phyloP scores from a whole-genome alignment of 1,284 basidiomycete species.

The Albatrellus sp. region DNA sequence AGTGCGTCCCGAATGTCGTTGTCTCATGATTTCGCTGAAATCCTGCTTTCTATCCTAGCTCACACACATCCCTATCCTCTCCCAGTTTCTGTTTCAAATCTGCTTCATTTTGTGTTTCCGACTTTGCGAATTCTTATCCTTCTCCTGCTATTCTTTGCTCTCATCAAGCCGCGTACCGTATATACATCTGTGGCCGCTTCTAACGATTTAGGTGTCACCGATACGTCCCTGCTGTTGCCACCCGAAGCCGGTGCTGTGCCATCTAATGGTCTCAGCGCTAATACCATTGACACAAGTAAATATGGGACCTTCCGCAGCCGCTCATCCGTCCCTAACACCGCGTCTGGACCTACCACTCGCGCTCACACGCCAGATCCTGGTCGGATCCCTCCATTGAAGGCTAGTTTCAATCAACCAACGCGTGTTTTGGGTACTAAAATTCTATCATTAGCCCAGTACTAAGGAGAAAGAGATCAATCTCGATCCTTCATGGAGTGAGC shows the following conservation, averaged over 20 bases:
- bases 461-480: constrained; percentile 46
- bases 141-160: constrained; percentile 39
- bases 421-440: neutral
- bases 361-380: constrained; percentile 44
- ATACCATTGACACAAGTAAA: constrained; percentile 38
- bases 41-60: neutral
- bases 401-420: neutral
- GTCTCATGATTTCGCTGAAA: neutral
- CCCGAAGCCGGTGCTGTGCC: constrained; percentile 26
- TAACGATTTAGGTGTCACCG: constrained; percentile 28
- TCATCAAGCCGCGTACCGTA: constrained; percentile 46
- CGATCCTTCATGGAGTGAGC: constrained; percentile 57
- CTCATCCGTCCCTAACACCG: constrained; percentile 32
- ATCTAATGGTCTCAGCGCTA: constrained; percentile 31
- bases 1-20: constrained; percentile 22
- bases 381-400: constrained; percentile 6
- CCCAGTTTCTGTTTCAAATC: constrained; percentile 24
- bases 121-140: constrained; percentile 54
- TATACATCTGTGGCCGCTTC: constrained; percentile 42
- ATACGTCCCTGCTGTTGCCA: constrained; percentile 40
- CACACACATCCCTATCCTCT: constrained; percentile 20
- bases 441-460: constrained; percentile 19
- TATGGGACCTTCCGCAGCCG: constrained; percentile 62
- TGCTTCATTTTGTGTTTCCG: constrained; percentile 52
- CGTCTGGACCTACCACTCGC: constrained; percentile 43